Evolutionary conservation across 2,329 filamentous ascomycete species (phyloP).

Genomic region (Neofusicoccum cordaticola): DNA sequence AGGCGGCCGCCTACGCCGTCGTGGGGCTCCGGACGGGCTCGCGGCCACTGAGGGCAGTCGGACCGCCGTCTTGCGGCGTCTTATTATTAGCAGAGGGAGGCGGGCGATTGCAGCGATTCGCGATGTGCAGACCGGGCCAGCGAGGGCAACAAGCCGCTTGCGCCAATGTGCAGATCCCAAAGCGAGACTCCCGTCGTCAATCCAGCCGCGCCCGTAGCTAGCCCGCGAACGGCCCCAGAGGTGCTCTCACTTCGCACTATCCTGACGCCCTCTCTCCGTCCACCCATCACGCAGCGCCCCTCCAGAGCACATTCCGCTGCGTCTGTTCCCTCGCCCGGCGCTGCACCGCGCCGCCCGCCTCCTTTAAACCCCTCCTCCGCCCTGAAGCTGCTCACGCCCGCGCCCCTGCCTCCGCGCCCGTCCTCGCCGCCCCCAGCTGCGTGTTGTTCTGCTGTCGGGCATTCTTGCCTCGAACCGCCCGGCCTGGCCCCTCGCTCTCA

Average conservation of each 20-base stretch:
- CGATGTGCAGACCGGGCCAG: background rate
- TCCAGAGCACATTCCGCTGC: background rate
- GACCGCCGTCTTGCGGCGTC: background rate
- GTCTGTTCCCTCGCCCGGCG: background rate
- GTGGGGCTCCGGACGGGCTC: too few relatives aligned
- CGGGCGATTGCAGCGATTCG: background rate
- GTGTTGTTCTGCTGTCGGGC: slow-evolving; percentile 2
- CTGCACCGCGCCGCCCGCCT: background rate
- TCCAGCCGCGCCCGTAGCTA: background rate
- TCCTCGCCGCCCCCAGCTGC: background rate
- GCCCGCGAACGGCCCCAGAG: too few relatives aligned
- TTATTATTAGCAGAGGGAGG: background rate
- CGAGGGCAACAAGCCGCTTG: background rate
- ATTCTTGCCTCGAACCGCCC: slow-evolving; percentile 1
- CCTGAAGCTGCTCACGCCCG: background rate
- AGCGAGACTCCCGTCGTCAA: background rate
- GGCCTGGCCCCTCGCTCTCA: slow-evolving; percentile 5
- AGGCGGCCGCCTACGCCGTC: too few relatives aligned
- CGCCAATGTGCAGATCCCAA: background rate
- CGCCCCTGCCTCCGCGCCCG: slow-evolving; percentile 4
- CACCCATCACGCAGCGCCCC: too few relatives aligned
- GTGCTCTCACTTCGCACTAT: too few relatives aligned
- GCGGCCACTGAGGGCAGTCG: too few relatives aligned
- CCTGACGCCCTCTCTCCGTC: too few relatives aligned
- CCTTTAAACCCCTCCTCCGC: background rate